Evolutionary conservation across 2,329 filamentous ascomycete species (phyloP).

Genomic region (Teratosphaeria nubilosa): DNA sequence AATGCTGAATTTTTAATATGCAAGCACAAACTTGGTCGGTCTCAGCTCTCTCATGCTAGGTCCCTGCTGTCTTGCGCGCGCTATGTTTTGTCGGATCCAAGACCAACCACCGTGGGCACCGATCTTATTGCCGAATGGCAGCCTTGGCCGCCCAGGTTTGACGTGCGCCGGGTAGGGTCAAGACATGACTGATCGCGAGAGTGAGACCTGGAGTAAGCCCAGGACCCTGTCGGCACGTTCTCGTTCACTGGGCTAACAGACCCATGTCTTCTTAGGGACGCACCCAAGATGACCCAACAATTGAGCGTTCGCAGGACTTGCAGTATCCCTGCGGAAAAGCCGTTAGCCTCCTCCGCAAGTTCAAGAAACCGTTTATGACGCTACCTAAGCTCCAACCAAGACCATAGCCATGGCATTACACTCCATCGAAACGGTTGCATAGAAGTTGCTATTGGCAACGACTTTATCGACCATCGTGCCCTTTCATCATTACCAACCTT

Average conservation of each 20-base stretch:
- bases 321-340: not conserved
- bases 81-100: not conserved
- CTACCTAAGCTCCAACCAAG: not conserved
- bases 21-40: not conserved
- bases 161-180: not conserved
- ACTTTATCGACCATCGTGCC: not conserved
- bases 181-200: not conserved
- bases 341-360: not conserved
- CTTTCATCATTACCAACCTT: not conserved
- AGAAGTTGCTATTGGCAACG: not conserved
- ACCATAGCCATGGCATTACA: not conserved
- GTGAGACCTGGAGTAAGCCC: not conserved
- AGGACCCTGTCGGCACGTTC: not conserved
- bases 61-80: not conserved
- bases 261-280: not conserved
- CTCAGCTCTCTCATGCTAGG: not conserved
- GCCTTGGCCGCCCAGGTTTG: not conserved
- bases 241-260: not conserved
- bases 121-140: not conserved
- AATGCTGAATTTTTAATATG: not conserved
- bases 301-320: not conserved
- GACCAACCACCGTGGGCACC: not conserved
- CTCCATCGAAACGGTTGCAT: not conserved
- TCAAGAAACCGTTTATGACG: not conserved
- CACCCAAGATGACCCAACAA: too few relatives aligned